These are phyloP conservation scores for Monilinia aucupariae DNA, from an alignment of 2,329 filamentous ascomycete genomes.

Conservation along the genomic window DNA sequence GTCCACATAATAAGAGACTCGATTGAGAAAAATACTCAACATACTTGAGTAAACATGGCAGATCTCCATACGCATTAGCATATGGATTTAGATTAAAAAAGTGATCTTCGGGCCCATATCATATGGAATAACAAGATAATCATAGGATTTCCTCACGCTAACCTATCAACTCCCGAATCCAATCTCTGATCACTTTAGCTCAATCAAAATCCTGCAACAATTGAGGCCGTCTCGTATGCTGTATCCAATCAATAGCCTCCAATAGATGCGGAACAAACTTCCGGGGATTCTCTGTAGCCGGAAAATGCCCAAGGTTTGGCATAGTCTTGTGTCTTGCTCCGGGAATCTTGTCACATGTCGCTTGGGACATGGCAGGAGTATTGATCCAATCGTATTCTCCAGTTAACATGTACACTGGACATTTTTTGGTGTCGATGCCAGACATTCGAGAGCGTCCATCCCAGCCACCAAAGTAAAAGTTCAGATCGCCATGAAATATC, in stretches of 20 bases:
- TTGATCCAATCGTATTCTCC: slow-evolving; percentile 33
- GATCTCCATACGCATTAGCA: no score
- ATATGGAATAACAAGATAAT: background rate
- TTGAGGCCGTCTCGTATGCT: background rate
- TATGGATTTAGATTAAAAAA: background rate
- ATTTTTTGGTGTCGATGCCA: slow-evolving; percentile 44
- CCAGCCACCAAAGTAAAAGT: slow-evolving; percentile 48
- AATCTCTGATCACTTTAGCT: background rate
- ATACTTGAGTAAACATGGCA: no score
- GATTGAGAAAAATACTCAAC: no score
- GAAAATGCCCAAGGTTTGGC: slow-evolving; percentile 3
- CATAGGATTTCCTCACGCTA: background rate
- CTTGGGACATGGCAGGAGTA: slow-evolving; percentile 19
- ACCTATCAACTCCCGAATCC: background rate
- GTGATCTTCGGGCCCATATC: background rate
- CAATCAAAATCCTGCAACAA: background rate
- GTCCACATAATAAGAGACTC: no score
- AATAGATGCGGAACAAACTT: background rate
- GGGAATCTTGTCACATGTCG: slow-evolving; percentile 6
- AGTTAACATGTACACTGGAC: slow-evolving; percentile 47
- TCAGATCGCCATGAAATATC: slow-evolving; percentile 47
- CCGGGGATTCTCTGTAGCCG: background rate
- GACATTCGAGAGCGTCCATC: slow-evolving; percentile 43
- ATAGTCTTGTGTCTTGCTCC: background rate
- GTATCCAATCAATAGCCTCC: slow-evolving; percentile 7